phyloP scores from a whole-genome alignment of 2,329 filamentous ascomycete genomes.

The Thielaviopsis populi region DNA sequence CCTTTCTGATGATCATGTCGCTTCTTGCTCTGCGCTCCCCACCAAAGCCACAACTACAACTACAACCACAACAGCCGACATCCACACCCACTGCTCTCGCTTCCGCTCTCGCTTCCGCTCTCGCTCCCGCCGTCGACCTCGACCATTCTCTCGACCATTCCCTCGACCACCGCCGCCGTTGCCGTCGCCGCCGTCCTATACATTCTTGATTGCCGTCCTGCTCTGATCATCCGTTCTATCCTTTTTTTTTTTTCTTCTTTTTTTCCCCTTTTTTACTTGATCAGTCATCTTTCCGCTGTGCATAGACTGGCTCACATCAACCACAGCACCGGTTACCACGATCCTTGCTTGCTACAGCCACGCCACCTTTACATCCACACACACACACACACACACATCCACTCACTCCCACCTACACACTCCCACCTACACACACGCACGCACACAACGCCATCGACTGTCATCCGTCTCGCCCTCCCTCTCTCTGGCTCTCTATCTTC shows the following conservation, averaged over 20 bases:
- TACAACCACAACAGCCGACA: background rate
- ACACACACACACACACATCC: background rate
- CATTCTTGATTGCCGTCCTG: background rate
- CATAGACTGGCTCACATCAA: background rate
- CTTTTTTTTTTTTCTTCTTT: background rate
- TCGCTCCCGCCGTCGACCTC: background rate
- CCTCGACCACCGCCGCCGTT: background rate
- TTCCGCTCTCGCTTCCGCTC: background rate
- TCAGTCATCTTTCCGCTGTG: background rate
- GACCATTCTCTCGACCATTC: no score
- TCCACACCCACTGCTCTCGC: background rate
- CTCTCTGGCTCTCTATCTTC: background rate
- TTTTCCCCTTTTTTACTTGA: background rate
- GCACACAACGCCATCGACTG: background rate
- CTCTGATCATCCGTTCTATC: background rate
- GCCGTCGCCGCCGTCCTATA: background rate
- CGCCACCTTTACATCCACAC: background rate
- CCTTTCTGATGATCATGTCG: conserved; percentile 10
- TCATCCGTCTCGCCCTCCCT: background rate
- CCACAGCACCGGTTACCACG: background rate
- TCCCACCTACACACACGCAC: background rate
- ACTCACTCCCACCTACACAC: no score
- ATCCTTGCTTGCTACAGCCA: background rate
- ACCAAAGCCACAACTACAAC: background rate
- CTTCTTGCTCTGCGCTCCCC: conserved; percentile 6